phyloP scores from a whole-genome alignment of 306 rosid species.

The Quercus wislizeni region DNA sequence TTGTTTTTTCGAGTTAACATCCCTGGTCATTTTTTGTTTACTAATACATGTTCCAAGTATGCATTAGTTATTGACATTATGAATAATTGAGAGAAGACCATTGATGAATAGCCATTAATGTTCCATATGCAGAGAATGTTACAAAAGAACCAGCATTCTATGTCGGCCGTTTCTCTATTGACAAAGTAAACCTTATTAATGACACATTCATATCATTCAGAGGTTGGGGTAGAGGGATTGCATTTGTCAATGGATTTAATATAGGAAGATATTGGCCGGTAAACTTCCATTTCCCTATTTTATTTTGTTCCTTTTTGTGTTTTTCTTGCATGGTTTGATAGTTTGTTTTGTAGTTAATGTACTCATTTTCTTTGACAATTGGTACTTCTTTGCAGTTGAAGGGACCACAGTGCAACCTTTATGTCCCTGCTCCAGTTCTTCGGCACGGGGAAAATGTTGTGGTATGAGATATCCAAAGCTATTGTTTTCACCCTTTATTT shows the following conservation, averaged over 20 bases:
- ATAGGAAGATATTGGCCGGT: slow-evolving; percentile 98
- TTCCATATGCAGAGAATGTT: slow-evolving; percentile 50
- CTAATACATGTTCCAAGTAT: not conserved
- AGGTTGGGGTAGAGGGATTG: slow-evolving; percentile 88
- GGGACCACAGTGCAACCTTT: slow-evolving; percentile 95
- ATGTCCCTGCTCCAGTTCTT: slow-evolving; percentile 87
- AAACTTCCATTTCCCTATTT: slow-evolving; percentile 22
- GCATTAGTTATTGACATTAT: slow-evolving; percentile 12
- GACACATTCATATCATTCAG: slow-evolving; percentile 77
- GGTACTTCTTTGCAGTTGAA: slow-evolving; percentile 42
- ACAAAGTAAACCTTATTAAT: slow-evolving; percentile 43
- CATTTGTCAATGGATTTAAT: slow-evolving; percentile 69
- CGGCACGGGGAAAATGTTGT: slow-evolving; percentile 57
- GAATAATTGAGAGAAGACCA: not conserved
- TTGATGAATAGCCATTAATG: not conserved
- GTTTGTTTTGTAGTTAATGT: not conserved
- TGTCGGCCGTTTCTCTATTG: slow-evolving; percentile 62
- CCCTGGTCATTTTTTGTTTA: slow-evolving; percentile 7
- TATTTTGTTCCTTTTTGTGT: slow-evolving; percentile 3
- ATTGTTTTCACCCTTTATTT: not conserved
- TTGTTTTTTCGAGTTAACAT: not conserved
- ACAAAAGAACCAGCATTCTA: slow-evolving; percentile 70
- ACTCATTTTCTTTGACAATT: slow-evolving; percentile 8
- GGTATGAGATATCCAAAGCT: slow-evolving; percentile 46
- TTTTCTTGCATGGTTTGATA: slow-evolving; percentile 1